Conservation (phyloP, 371 early-diverging fungal species). For the Mucor lusitanicus region DNA sequence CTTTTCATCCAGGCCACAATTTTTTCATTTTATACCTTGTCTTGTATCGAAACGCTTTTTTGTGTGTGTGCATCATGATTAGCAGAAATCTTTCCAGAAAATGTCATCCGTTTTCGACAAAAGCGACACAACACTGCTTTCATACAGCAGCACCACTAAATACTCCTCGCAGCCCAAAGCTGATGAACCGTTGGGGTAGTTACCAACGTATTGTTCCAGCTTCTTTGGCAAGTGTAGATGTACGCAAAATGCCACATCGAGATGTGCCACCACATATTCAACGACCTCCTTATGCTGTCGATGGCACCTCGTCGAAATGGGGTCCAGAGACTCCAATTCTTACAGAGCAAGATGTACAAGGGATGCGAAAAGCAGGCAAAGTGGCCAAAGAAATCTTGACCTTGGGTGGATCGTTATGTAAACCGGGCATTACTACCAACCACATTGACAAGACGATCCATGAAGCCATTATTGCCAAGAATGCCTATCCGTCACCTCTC, state of each 20-base stretch:
- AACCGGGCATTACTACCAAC: conserved; percentile 74
- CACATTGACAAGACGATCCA: conserved; percentile 76
- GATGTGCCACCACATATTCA: conserved; percentile 67
- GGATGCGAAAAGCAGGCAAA: conserved; percentile 69
- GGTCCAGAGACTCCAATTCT: conserved; percentile 45
- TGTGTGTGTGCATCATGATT: background rate
- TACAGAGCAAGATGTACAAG: conserved; percentile 59
- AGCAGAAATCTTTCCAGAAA: background rate
- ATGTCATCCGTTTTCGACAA: background rate
- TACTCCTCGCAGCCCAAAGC: background rate
- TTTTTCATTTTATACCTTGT: background rate
- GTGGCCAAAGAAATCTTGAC: conserved; percentile 68
- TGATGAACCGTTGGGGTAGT: conserved; percentile 23
- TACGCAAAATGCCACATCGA: conserved; percentile 49
- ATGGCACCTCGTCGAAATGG: conserved; percentile 64
- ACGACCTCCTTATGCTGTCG: conserved; percentile 74
- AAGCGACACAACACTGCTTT: background rate
- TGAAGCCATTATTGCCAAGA: conserved; percentile 62
- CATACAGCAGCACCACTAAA: background rate
- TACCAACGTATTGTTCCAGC: conserved; percentile 39
- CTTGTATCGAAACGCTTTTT: background rate
- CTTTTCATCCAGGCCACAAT: background rate
- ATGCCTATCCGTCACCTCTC: conserved; percentile 88
- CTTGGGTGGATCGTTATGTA: conserved; percentile 39
- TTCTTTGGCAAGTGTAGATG: conserved; percentile 32